Evolutionary conservation across 345 rosid genomes (phyloP).

Genomic region (Aegle marmelos): DNA sequence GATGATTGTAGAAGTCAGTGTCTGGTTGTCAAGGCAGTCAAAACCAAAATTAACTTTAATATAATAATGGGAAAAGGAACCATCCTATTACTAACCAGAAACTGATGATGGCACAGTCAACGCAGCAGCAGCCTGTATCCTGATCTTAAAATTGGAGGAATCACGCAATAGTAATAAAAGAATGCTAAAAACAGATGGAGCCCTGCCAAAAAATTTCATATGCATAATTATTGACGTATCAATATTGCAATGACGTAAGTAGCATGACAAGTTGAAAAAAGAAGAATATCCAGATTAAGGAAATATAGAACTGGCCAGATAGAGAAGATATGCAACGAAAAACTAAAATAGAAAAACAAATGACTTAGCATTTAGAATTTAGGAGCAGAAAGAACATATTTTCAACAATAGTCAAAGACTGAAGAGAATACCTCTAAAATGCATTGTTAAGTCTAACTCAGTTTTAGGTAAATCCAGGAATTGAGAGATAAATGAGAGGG

Average conservation of each 20-base stretch:
- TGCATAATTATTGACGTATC: background rate
- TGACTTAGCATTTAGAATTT: background rate
- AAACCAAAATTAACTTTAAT: conserved; percentile 1
- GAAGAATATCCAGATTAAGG: background rate
- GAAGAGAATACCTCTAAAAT: background rate
- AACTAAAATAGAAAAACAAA: no score
- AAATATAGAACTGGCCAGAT: background rate
- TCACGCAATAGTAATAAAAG: conserved; percentile 77
- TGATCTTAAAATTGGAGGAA: conserved; percentile 89
- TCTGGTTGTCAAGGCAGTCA: conserved; percentile 1
- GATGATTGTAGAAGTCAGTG: background rate
- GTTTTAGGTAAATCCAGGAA: background rate
- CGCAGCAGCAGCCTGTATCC: conserved; percentile 98
- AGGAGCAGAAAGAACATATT: background rate
- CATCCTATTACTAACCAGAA: conserved; percentile 45
- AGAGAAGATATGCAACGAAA: background rate
- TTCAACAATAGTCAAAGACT: background rate
- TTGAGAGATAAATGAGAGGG: background rate
- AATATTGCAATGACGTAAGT: background rate
- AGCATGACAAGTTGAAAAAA: background rate
- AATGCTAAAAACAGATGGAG: conserved; percentile 82
- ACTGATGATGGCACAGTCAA: conserved; percentile 74
- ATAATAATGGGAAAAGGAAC: conserved; percentile 4
- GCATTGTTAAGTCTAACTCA: background rate
- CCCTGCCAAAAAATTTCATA: conserved; percentile 48